These are phyloP conservation scores for Torrubiella hemipterigena DNA, from an alignment of 2,329 filamentous ascomycete species.

Conservation along the genomic window DNA sequence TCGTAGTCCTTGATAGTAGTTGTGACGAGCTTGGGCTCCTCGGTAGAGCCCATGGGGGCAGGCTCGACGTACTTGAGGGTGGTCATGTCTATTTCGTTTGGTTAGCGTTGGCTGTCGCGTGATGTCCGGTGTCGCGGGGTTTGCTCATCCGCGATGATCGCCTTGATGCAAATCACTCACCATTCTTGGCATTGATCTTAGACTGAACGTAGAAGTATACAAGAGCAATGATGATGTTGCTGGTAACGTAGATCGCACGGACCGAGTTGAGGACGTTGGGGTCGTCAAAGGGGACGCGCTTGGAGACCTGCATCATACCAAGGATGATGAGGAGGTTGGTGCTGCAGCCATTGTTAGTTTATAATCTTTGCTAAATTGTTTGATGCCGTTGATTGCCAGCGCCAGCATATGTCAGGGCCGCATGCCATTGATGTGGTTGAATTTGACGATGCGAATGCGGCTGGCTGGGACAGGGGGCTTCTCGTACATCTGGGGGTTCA, in stretches of 20 bases:
- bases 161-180: slow-evolving; percentile 35
- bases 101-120: slow-evolving; percentile 1
- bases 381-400: background rate
- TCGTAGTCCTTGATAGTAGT: slow-evolving; percentile 97
- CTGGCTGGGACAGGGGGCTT: background rate
- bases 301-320: slow-evolving; percentile 96
- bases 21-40: slow-evolving; percentile 91
- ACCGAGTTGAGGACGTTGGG: slow-evolving; percentile 46
- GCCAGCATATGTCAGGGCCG: background rate
- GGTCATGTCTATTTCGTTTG: slow-evolving; percentile 60
- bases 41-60: slow-evolving; percentile 79
- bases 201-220: slow-evolving; percentile 79
- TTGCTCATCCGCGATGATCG: no score
- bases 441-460: background rate
- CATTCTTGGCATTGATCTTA: slow-evolving; percentile 93
- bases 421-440: background rate
- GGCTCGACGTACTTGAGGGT: slow-evolving; percentile 99
- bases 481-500: slow-evolving; percentile 50
- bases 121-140: no score
- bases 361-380: slow-evolving; percentile 1
- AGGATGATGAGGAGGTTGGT: slow-evolving; percentile 92
- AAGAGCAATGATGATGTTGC: slow-evolving; percentile 70
- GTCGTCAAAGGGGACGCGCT: slow-evolving; percentile 90
- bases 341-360: slow-evolving; percentile 41
- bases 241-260: slow-evolving; percentile 41